Conservation (phyloP, 768 basidiomycete genomes). For the Ramaria sp. region DNA sequence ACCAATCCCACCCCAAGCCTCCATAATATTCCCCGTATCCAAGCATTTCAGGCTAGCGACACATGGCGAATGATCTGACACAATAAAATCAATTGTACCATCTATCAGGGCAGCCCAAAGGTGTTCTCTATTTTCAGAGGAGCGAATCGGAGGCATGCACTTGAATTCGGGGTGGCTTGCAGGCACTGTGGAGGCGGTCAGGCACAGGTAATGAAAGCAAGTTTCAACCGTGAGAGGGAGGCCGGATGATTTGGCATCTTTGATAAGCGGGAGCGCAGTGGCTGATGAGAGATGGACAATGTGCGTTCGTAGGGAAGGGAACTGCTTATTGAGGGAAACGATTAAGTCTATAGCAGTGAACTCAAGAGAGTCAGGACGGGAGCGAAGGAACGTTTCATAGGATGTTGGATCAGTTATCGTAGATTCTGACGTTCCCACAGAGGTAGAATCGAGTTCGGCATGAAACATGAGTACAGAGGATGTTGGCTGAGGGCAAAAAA, state of each 20-base stretch:
- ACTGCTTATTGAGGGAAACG: conserved; percentile 45
- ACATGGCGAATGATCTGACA: conserved; percentile 96
- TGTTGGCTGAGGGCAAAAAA: conserved; percentile 34
- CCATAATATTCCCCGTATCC: conserved; percentile 72
- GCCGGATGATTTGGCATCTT: conserved; percentile 51
- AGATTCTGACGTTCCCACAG: conserved; percentile 7
- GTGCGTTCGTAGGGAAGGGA: conserved; percentile 70
- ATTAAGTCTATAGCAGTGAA: conserved; percentile 73
- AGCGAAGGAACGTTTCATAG: conserved; percentile 77
- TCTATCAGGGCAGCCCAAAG: conserved; percentile 77
- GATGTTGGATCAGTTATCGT: conserved; percentile 31
- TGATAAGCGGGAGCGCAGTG: conserved; percentile 65
- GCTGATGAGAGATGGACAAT: conserved; percentile 94
- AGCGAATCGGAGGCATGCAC: conserved; percentile 91
- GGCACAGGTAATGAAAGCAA: conserved; percentile 91
- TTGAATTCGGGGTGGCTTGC: conserved; percentile 78
- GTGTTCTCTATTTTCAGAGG: conserved; percentile 53
- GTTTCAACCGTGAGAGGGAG: conserved; percentile 80
- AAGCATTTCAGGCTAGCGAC: conserved; percentile 66
- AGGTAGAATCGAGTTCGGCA: conserved; percentile 56
- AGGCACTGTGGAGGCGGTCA: conserved; percentile 64
- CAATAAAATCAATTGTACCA: conserved; percentile 83
- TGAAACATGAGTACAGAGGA: conserved; percentile 79
- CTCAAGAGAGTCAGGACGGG: conserved; percentile 77
- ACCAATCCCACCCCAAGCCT: conserved; percentile 92